Percentiles rank a stretch among this genome's conserved stretches.
These are phyloP conservation scores for Verticillium longisporum DNA, from an alignment of 2,329 filamentous ascomycete genomes.

Conservation along the genomic window DNA sequence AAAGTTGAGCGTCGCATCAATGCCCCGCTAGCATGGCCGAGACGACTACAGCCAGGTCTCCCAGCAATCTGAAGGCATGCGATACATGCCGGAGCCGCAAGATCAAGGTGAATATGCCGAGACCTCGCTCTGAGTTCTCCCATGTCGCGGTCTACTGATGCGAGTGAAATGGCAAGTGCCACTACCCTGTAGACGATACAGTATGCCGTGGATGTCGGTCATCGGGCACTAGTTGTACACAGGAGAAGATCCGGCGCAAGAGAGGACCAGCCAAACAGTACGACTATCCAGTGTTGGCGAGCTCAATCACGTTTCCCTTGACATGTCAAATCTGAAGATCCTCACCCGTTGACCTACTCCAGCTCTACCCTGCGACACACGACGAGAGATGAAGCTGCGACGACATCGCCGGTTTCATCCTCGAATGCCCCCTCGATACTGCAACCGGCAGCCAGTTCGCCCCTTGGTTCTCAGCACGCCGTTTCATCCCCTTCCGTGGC, in stretches of 20 bases:
- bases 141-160: neutral
- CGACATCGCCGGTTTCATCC: neutral
- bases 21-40: neutral
- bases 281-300: neutral
- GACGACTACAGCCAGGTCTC: neutral
- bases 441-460: neutral
- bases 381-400: neutral
- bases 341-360: neutral
- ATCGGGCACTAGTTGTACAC: conserved; percentile 17
- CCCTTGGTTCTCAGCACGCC: neutral
- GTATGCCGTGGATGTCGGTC: conserved; percentile 15
- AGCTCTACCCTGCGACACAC: conserved; percentile 1
- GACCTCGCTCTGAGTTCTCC: neutral
- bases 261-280: conserved; percentile 19
- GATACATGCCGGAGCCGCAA: conserved; percentile 21
- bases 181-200: conserved; percentile 5
- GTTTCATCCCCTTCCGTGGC: neutral
- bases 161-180: conserved; percentile 8
- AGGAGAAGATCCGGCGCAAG: conserved; percentile 16
- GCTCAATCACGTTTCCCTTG: neutral
- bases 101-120: conserved; percentile 14
- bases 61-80: conserved; percentile 19
- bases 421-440: neutral
- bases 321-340: too few species aligned
- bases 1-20: neutral